Evolutionary conservation across 1,284 basidiomycete species (phyloP), one percentile per base, ranked within the genome.

Genomic region (Meira miltonrushii): DNA sequence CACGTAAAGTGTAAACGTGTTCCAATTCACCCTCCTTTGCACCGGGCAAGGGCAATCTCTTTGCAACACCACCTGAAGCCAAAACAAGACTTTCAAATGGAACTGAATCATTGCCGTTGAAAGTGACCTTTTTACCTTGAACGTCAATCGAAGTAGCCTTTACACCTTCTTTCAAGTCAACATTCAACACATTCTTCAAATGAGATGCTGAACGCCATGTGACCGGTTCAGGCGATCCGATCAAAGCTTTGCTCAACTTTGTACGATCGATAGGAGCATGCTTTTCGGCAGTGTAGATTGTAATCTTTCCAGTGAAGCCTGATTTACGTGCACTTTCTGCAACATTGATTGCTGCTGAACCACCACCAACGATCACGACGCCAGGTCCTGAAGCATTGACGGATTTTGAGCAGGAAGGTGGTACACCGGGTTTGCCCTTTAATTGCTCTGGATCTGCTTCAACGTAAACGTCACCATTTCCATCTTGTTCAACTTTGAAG

Each of bases 181-280:
- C 88, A 37, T 86, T 86, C 70, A 88, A 90, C 72, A 89, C 88
- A 69, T 88, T 85, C 78, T 87, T 88, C 59, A 92, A 83, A 69
- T 88, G 88, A 19, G 86, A 84, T 12, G 85, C 83, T 28, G 82
- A 85, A 54, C 85, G 85, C 85, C 83, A 91, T 74, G 88, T 84
- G 43, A 92, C 80, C 79, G 92, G 90, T 39, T 84, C 81, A 1
- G 87, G 80, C 69, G 92, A 88, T 19, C 87, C 86, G 41, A 88
- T 84, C 44, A 94, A 84, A 5, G 86, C 86, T 79, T 96, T 95
- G 80, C 90, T 92, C 61, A 95, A 82, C 81, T 90, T 93, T 48
- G 92, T 91, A 59, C 89, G 83, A 80, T 96, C 92, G 68, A 95
- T 90, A 1, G 92, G 92, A 13, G 87, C 83, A 76, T 92, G 82